Base-by-base conservation (phyloP, 441 rosid species). In the Metrosideros polymorpha region DNA sequence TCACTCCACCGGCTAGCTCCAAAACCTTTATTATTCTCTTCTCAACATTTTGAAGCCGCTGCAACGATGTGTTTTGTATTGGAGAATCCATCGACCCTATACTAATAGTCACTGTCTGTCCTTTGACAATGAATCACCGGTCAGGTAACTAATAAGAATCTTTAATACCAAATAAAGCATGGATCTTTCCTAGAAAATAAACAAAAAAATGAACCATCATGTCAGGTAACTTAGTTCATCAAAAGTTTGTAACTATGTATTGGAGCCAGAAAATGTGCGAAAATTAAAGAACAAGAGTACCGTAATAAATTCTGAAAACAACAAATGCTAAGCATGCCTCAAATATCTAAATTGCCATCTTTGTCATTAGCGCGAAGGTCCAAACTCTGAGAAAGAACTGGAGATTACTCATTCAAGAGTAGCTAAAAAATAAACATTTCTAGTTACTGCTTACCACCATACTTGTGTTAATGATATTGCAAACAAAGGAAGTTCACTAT, bases 41-140 rank as follows among this genome's bases (percentile, higher is more conserved):
- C 89, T 96, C 99, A 22, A 96, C 97, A 90, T 95, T 95, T 89
- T 95, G 99, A 84, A 97, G 97, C 9, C 94, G 92, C 89, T 94
- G 98, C 92, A 98, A 86, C 27, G 99, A 96, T 51, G 97, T 94
- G 90, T 93, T 98, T 89, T 95, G 98, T 63, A 93, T 90, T 91
- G 91, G 99, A 27, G 96, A 89, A 88, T 97, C 99, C 99, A 96
- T 96, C 59, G 52, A 63, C 45, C 19, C 77, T 66, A 35, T 12
- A 66, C 7, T 22, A 35, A 66, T 45, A 66, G 77, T 66, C 45
- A 19, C 8, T 35, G 9, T 35, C 43, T 35, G 79, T 35, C 79
- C 79, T 66, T 19, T 12, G 19, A n/a, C 79, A 66, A 3, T 10
- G 27, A 66, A 66, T 42, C 47, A 19, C 7, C 45, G n/a, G n/a